A percentile compares a stretch with the other conserved stretches of the same genome.
Conservation (phyloP, 2,329 filamentous ascomycete genomes). For the Fusarium solani-melongenae region DNA sequence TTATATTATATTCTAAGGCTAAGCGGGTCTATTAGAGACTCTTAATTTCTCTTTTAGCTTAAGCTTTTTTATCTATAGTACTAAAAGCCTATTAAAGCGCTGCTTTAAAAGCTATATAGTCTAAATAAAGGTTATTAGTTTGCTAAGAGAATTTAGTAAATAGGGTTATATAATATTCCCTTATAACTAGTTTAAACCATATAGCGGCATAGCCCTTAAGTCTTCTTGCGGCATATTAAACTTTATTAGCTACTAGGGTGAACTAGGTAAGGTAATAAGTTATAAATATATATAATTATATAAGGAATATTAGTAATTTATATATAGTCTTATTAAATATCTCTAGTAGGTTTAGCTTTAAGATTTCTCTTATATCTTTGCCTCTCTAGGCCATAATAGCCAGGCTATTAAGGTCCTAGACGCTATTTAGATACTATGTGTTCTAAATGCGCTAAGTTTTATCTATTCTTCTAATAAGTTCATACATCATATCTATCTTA, state of each 20-base stretch:
- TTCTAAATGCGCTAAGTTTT: too few relatives aligned
- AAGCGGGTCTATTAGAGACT: too few relatives aligned
- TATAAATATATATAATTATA: neutral
- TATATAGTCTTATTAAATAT: neutral
- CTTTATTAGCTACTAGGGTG: neutral
- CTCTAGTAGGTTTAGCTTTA: neutral
- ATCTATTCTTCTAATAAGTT: too few relatives aligned
- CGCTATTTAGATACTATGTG: too few relatives aligned
- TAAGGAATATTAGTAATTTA: neutral
- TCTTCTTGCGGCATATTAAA: neutral
- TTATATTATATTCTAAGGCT: too few relatives aligned
- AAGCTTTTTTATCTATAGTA: neutral
- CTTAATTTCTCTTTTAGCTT: too few relatives aligned
- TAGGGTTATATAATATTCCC: too few relatives aligned
- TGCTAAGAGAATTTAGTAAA: too few relatives aligned
- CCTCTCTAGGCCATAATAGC: neutral
- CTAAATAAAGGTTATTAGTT: neutral
- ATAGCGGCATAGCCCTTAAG: neutral
- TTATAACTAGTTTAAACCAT: neutral
- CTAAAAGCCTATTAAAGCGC: neutral
- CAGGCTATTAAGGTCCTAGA: too few relatives aligned
- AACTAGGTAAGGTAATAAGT: neutral
- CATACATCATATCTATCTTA: too few relatives aligned
- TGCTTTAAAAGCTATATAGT: neutral
- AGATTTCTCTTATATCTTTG: neutral